Base-by-base conservation (phyloP, 2,329 filamentous ascomycete species). In the Cladosporium austrohemisphaericum region DNA sequence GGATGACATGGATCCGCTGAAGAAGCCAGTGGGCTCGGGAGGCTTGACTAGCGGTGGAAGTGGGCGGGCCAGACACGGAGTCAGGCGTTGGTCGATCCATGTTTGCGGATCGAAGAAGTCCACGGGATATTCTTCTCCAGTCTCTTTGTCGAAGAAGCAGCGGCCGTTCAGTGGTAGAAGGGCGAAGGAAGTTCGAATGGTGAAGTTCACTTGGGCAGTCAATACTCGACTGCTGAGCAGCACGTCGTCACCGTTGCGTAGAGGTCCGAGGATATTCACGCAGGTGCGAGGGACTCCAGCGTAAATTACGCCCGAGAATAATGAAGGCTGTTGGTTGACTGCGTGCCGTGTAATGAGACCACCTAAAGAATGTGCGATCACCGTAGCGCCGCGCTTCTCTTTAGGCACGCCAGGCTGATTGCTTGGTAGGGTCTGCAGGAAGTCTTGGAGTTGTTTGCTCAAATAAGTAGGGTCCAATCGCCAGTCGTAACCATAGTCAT, bases 401-500 rank as follows among this genome's bases (percentile, higher is more conserved):
- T 64, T 62, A 1, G 76, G 70, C 0, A 74, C 72, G 7, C 71
- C 75, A 3, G 76, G 72, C 38, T 79, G 76, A 61, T 96, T 96
- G 44, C 82, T 90, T 0, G 86, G 86, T 1, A 97, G 73, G 2
- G 70, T 75, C 61, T 86, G 81, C 11, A 97, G 72, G 60, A 88
- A 95, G 14, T 78, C 70, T 28, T 84, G 80, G n/a, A 97, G 72
- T 53, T 81, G 81, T 37, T 76, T 74, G 3, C 86, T 90, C 0
- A 93, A 76, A 1, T 89, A 72, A 60, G 85, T 79, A 1, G 92
- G 92, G 55, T 88, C 93, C 31, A 96, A 72, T 13, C 92, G 79
- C 92, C 92, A 97, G 68, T 97, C 92, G 60, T 95, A 97, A 14
- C 91, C 90, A 63, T 92, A 97, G 60, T 96, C 85, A 74, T 90